A percentile compares a stretch with the other conserved stretches of the same genome.
Evolutionary conservation across 208 protist species (phyloP).

Genomic region (Acanthamoeba quina): DNA sequence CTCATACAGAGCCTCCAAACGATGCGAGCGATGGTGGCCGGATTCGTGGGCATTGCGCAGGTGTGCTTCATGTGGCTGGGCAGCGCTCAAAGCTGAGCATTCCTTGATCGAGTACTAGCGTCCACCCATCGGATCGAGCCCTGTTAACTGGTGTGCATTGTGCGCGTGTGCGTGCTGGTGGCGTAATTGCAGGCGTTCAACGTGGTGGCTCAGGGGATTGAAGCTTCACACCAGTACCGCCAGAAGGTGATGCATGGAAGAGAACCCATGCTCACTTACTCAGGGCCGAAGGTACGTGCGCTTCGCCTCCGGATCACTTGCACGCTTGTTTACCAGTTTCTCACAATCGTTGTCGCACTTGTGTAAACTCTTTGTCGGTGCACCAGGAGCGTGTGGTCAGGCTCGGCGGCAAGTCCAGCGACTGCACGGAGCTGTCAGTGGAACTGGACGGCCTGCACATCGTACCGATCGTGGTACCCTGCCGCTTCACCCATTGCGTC

Average conservation of each 20-base stretch:
- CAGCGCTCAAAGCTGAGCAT: neutral
- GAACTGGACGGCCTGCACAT: conserved; percentile 26
- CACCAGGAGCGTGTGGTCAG: neutral
- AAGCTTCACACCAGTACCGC: conserved; percentile 16
- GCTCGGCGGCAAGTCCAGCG: conserved; percentile 1
- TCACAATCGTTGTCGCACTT: neutral
- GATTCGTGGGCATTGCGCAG: conserved; percentile 6
- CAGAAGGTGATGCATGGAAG: neutral
- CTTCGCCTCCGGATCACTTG: neutral
- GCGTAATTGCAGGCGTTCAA: neutral
- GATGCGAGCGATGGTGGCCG: conserved; percentile 22
- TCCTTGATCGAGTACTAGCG: neutral
- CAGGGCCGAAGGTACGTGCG: neutral
- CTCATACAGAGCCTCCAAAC: conserved; percentile 40
- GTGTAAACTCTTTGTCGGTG: too few species aligned
- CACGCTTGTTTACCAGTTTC: neutral
- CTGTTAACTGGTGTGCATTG: neutral
- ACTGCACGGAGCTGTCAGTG: neutral
- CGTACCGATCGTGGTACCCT: conserved; percentile 2
- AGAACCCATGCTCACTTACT: conserved; percentile 14
- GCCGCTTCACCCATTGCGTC: neutral
- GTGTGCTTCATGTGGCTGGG: neutral
- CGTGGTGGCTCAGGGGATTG: conserved; percentile 4
- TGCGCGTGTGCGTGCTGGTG: too few species aligned
- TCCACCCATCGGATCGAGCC: too few species aligned